These are phyloP conservation scores for Lyophyllum shimeji DNA, from an alignment of 768 basidiomycete genomes.

Conservation along the genomic window DNA sequence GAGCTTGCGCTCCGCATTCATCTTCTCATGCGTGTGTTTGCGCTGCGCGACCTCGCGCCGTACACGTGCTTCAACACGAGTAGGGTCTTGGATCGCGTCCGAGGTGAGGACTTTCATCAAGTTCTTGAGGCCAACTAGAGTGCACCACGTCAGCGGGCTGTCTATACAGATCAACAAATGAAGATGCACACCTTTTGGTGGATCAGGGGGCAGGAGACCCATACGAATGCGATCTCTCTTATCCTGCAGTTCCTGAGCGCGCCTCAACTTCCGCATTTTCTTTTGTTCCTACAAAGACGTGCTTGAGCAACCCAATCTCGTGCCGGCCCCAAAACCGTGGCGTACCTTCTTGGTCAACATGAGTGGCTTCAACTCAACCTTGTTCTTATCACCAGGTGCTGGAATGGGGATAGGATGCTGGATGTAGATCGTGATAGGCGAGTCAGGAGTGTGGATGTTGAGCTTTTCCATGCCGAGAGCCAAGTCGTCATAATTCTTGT, in stretches of 20 bases:
- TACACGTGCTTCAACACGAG: slow-evolving; percentile 94
- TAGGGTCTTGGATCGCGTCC: slow-evolving; percentile 96
- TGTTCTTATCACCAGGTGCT: slow-evolving; percentile 83
- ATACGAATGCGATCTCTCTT: slow-evolving; percentile 93
- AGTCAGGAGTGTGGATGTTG: slow-evolving; percentile 63
- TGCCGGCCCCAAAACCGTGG: background rate
- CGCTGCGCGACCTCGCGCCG: slow-evolving; percentile 90
- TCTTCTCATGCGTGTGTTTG: slow-evolving; percentile 87
- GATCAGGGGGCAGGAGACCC: slow-evolving; percentile 93
- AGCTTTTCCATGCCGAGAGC: slow-evolving; percentile 52
- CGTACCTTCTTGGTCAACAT: slow-evolving; percentile 89
- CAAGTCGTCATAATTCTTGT: slow-evolving; percentile 78
- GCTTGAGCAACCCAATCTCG: background rate
- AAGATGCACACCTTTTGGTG: slow-evolving; percentile 81
- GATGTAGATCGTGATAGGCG: slow-evolving; percentile 86
- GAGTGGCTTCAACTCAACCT: slow-evolving; percentile 74
- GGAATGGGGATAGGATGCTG: slow-evolving; percentile 98
- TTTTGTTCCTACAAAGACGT: slow-evolving; percentile 75
- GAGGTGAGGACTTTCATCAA: slow-evolving; percentile 97
- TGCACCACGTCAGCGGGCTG: background rate
- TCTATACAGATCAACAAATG: slow-evolving; percentile 6
- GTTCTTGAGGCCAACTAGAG: slow-evolving; percentile 85
- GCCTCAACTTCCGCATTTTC: slow-evolving; percentile 91
- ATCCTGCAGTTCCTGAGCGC: slow-evolving; percentile 89
- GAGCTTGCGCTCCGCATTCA: slow-evolving; percentile 89